Evolutionary conservation across 2,329 filamentous ascomycete species (phyloP), one percentile per base, ranked within the genome.

Genomic region (Ophiostoma triangulosporum): DNA sequence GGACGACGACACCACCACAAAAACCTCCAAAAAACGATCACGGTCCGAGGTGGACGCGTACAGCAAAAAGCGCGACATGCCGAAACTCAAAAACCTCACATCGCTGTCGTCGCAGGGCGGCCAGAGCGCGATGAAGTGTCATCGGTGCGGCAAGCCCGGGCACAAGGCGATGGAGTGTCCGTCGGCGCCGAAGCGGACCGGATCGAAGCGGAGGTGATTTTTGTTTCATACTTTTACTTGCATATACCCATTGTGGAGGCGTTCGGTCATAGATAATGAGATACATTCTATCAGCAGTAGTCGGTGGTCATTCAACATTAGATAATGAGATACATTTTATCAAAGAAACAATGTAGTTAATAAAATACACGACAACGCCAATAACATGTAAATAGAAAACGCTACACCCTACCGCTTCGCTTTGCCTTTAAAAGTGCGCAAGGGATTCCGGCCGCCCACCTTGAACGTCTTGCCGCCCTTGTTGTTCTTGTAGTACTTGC

Each of bases 121-220:
- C 32, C 59, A 59, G 40, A 46, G 46, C 66, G 68, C 60, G 57
- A 66, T 75, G 46, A 70, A 69, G 46, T 87, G 84, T 63, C 78
- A 76, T 65, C 73, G 68, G 17, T 87, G 83, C 63, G 76, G 80
- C 15, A 71, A 78, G 58, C 68, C 70, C 32, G 82, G 82, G 1
- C 84, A 87, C 64, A 75, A 74, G 57, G 72, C 72, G 51, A 68
- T 64, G 48, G 73, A 80, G 20, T 85, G 82, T 62, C 73, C 78
- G 2, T 49, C 78, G 2, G 51, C 54, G 7, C 31, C 45, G 11
- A 57, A 52, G 33, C 38, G 36, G n/a, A 20, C 35, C 14, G 35
- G 45, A 20, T 53, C 48, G 11, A 56, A 38, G 33, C 54, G 52
- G 43, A 54, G 52, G 48, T 46, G 51, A 24, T 45, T n/a, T 45